Evolutionary conservation across 1,284 basidiomycete species (phyloP), one percentile per base, ranked within the genome.

Genomic region (Ceratobasidium sp.): DNA sequence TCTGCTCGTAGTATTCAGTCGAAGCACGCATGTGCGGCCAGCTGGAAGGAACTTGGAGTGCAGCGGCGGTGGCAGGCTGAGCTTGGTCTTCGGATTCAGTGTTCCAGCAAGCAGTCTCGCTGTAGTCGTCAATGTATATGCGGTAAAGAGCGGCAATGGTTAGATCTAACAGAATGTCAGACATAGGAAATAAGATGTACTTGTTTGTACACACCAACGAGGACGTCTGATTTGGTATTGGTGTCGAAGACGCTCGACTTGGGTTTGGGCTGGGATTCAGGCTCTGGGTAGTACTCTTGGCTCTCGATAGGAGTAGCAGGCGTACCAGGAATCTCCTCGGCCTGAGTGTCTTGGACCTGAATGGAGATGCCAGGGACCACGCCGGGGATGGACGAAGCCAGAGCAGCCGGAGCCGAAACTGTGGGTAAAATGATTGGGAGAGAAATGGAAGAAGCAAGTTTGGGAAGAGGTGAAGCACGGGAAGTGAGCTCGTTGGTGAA

Each of bases 41-140:
- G 23, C 12, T 28, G 21, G 50, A 18, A 23, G 41, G 36, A n/a
- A 36, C 21, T 4, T 53, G 36, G 23, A 55, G 50, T 4, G 36
- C 23, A 1, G 34, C 64, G 10, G 32, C n/a, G 30, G 45, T 50
- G 36, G 57, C 12, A 43, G 39, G n/a, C 18, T 34, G 30, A 30
- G 60, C 1, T 36, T 34, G 30, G 34, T 21, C 16, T 48, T 62
- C 36, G 8, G 28, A 16, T 32, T 18, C 10, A 9, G 41, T 23
- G 30, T 12, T 43, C 26, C 28, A 48, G 5, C 26, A 70, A 12
- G 26, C 41, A n/a, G 18, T 6, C 4, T 55, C 30, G 28, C 41
- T 46, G 43, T 28, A 70, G 41, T 70, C 65, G 18, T 70, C 53
- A 5, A 70, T 58, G 30, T 70, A 70, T 46, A 70, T 70, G 65